Evolutionary conservation across 495 filamentous ascomycete genomes (phyloP).

Genomic region (Aspergillus taichungensis): DNA sequence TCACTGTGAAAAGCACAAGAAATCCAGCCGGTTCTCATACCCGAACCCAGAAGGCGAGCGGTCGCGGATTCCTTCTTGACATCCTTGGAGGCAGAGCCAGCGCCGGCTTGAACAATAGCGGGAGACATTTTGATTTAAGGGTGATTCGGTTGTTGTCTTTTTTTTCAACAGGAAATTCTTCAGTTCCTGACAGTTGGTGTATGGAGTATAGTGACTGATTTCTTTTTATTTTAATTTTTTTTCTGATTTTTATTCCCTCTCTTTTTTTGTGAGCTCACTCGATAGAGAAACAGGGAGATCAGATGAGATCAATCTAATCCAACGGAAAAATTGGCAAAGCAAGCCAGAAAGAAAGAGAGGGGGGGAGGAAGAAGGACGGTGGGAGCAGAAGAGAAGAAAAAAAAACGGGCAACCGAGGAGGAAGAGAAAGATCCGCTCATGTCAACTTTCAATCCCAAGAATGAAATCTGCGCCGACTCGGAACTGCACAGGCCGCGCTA

Average conservation of each 20-base stretch:
- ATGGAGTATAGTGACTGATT: not conserved
- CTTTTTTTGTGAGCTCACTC: conserved; percentile 5
- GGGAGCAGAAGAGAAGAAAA: conserved; percentile 10
- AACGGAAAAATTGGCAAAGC: not conserved
- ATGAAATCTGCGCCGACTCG: conserved; percentile 15
- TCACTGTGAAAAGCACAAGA: not conserved
- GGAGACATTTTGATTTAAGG: conserved; percentile 39
- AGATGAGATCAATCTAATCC: not conserved
- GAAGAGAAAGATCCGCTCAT: conserved; percentile 4
- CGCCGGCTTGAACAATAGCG: conserved; percentile 34
- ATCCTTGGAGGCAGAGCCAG: conserved; percentile 49
- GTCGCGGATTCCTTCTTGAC: conserved; percentile 81
- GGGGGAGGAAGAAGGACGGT: not conserved
- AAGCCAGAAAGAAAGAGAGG: conserved; percentile 4
- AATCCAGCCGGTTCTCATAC: conserved; percentile 38
- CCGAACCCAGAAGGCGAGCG: conserved; percentile 83
- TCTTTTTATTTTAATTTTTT: not conserved
- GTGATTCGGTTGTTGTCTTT: not conserved
- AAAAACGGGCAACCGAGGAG: not conserved
- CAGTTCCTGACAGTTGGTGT: not conserved
- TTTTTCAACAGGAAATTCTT: not conserved
- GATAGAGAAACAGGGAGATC: conserved; percentile 7
- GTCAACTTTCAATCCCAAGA: too few relatives aligned
- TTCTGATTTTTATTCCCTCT: conserved; percentile 4
- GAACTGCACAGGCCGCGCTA: conserved; percentile 19